Base-by-base conservation (phyloP, 345 rosid species). In the Raphanus raphanistrum region DNA sequence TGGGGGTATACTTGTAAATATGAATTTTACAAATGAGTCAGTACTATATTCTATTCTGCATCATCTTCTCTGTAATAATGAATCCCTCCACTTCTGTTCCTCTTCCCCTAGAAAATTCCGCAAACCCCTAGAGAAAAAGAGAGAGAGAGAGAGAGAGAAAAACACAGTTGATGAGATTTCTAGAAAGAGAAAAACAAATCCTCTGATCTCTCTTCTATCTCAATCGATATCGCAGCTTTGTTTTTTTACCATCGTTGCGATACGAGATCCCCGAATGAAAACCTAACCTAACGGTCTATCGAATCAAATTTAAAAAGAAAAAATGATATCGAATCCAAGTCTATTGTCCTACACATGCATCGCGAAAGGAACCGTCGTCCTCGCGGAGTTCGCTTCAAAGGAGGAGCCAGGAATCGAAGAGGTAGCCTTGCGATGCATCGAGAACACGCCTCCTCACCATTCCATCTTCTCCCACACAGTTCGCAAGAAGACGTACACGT, bases 401-500 rank as follows among this genome's bases (percentile, higher is more conserved):
- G 86, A 86, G 28, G 90, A 91, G 48, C 78, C 87, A 13, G 92
- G 84, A 27, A 86, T 95, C 74, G 85, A 76, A 76, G 68, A 73
- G 15, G 48, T 89, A 35, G 98, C 89, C 4, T 78, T 61, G n/a
- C 11, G 78, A 84, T 95, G 97, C 86, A 81, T 92, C 72, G 85
- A 85, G 67, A 82, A 74, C 26, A 75, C 98, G 67, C 99, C 99
- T 35, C 85, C 80, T 0, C 67, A 84, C 76, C 98, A 94, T 86
- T 84, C 92, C 4, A 45, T 74, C 63, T 94, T 94, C 81, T 88
- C 90, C 38, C 97, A 92, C 28, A 89, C 99, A 16, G 81, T 73
- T 63, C 71, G 76, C 31, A 55, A 80, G 11, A 84, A 84, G 74
- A 87, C 89, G 16, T 88, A 90, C 79, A 81, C 89, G 3, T 92